Conservation (phyloP, 2,329 filamentous ascomycete species). For the Arthrocladium fulminans region DNA sequence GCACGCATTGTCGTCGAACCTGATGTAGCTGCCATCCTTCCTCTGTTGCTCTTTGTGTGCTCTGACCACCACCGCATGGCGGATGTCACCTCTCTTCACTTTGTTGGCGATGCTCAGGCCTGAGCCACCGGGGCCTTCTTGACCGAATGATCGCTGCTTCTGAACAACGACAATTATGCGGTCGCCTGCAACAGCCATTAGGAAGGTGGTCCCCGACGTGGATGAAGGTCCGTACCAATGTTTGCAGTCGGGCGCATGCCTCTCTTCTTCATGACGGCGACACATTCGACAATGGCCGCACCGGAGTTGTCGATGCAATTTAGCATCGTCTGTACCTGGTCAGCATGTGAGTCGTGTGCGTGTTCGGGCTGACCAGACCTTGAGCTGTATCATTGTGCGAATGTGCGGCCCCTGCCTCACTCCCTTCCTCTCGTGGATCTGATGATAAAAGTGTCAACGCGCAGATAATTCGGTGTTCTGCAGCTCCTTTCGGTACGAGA, state of each 20-base stretch:
- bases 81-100: slow-evolving; percentile 90
- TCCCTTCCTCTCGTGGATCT: background rate
- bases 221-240: slow-evolving; percentile 55
- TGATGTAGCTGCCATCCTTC: slow-evolving; percentile 78
- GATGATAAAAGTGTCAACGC: background rate
- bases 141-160: slow-evolving; percentile 73
- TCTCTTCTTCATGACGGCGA: slow-evolving; percentile 86
- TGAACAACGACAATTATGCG: slow-evolving; percentile 96
- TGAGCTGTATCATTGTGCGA: slow-evolving; percentile 81
- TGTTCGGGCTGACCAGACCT: slow-evolving; percentile 41
- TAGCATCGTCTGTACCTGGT: slow-evolving; percentile 65
- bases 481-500: background rate
- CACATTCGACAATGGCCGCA: slow-evolving; percentile 93
- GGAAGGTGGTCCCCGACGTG: background rate
- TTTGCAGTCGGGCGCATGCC: slow-evolving; percentile 54
- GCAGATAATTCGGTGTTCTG: background rate
- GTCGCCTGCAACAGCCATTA: slow-evolving; percentile 55
- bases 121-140: slow-evolving; percentile 53
- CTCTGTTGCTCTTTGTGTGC: slow-evolving; percentile 81
- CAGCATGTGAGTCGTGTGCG: background rate
- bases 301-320: slow-evolving; percentile 99
- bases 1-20: slow-evolving; percentile 96
- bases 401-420: slow-evolving; percentile 21
- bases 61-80: slow-evolving; percentile 90
- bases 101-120: slow-evolving; percentile 76